Percentiles rank a stretch among this genome's conserved stretches.
These are phyloP conservation scores for Discostella stelligeroides DNA, from an alignment of 108 stramenopile species.

Conservation along the genomic window DNA sequence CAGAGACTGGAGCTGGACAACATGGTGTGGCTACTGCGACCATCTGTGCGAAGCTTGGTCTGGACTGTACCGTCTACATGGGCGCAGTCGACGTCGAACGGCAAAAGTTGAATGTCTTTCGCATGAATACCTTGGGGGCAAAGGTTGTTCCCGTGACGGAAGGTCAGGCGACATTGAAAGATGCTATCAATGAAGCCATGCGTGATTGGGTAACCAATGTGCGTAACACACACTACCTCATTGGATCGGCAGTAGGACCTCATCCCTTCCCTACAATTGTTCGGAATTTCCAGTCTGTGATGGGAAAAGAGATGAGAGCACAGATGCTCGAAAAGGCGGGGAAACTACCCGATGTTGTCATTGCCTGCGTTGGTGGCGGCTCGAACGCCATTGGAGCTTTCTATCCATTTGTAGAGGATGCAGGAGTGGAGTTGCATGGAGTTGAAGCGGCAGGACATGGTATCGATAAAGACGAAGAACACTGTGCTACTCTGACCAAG, in stretches of 20 bases:
- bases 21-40: slow-evolving; percentile 98
- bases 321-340: slow-evolving; percentile 93
- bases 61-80: slow-evolving; percentile 98
- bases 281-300: slow-evolving; percentile 93
- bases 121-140: slow-evolving; percentile 97
- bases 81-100: slow-evolving; percentile 96
- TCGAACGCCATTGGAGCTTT: slow-evolving; percentile 98
- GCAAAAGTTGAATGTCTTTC: slow-evolving; percentile 96
- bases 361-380: slow-evolving; percentile 97
- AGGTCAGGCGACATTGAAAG: slow-evolving; percentile 93
- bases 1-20: slow-evolving; percentile 97
- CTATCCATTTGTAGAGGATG: slow-evolving; percentile 87
- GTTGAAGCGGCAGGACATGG: slow-evolving; percentile 96
- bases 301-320: slow-evolving; percentile 82
- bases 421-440: slow-evolving; percentile 86
- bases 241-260: slow-evolving; percentile 96
- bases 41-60: slow-evolving; percentile 93
- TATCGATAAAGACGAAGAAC: slow-evolving; percentile 72
- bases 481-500: slow-evolving; percentile 91
- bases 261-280: slow-evolving; percentile 98
- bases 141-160: slow-evolving; percentile 92
- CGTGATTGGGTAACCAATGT: slow-evolving; percentile 98
- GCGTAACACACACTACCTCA: slow-evolving; percentile 93
- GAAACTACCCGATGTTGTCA: slow-evolving; percentile 89
- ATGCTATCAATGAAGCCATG: slow-evolving; percentile 99